A percentile compares a stretch with the other conserved stretches of the same genome.
Evolutionary conservation across 2,329 filamentous ascomycete genomes (phyloP).

Genomic region (Sporothrix humicola): DNA sequence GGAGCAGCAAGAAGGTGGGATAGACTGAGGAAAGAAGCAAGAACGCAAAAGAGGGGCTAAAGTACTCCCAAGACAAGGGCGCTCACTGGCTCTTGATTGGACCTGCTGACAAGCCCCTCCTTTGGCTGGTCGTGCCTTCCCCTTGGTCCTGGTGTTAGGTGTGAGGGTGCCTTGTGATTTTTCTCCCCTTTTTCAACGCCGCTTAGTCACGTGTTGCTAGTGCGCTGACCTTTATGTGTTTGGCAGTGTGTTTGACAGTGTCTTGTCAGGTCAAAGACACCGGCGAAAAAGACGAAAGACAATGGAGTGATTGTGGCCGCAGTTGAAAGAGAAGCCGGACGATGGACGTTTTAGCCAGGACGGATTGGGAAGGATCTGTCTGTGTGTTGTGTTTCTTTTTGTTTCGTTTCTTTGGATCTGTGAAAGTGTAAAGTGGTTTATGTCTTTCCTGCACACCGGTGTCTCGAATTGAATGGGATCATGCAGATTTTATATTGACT

Average conservation of each 20-base stretch:
- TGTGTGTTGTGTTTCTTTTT: not conserved
- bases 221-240: slow-evolving; percentile 26
- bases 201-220: slow-evolving; percentile 26
- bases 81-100: slow-evolving; percentile 6
- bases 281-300: not conserved
- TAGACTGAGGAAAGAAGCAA: not conserved
- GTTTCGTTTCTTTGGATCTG: slow-evolving; percentile 14
- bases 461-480: not conserved
- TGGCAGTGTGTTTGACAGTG: not conserved
- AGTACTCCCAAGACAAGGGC: not conserved
- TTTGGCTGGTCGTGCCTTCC: slow-evolving; percentile 13
- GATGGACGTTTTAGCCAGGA: slow-evolving; percentile 16
- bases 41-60: slow-evolving; percentile 22
- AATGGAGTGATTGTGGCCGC: slow-evolving; percentile 24
- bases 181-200: not conserved
- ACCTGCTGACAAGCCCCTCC: slow-evolving; percentile 27
- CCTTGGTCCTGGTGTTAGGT: not conserved
- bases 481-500: slow-evolving; percentile 22
- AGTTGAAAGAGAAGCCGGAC: not conserved
- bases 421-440: not conserved
- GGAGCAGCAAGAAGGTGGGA: slow-evolving; percentile 20
- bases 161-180: too few species aligned
- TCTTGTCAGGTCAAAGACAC: not conserved
- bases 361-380: slow-evolving; percentile 20
- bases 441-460: not conserved